Evolutionary conservation across 169 alveolate genomes (phyloP), one percentile per base, ranked within the genome.

Genomic region (Theileria orientalis): DNA sequence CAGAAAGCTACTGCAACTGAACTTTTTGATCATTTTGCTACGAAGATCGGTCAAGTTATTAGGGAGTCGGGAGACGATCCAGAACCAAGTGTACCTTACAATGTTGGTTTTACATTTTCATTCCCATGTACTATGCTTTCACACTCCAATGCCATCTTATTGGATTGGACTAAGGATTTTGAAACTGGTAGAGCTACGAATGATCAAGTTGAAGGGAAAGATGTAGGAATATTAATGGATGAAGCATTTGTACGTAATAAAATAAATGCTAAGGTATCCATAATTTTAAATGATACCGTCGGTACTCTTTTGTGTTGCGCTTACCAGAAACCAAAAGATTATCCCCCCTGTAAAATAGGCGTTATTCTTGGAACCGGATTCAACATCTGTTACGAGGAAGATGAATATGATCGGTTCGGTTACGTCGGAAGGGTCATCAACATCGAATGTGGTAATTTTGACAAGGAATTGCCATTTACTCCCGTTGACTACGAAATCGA

Each of bases 81-180:
- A 21, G 76, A 73, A 40, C 75, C 83, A 59, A 37, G 44, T 29
- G 60, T 30, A n/a, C 83, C 84, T 29, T 75, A 69, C 69, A 57
- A 74, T 19, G 87, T 90, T 41, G 96, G 96, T 16, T 92, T 92
- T 69, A 92, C 96, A 8, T 92, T 91, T 76, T 91, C 95, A 23
- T 92, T 91, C 69, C 96, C 96, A 2, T 92, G 95, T 74, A 84
- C 90, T 3, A 84, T 86, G 72, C 86, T 83, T 40, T 84, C 94
- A 19, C 66, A 83, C 52, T 76, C 75, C 47, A 71, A 74, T 67
- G 90, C 95, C 42, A 74, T 85, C 32, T 76, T 94, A 35, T 70
- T 92, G 47, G 92, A 86, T 70, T 94, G 97, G 97, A 94, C 97
- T n/a, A 94, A 94, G 76, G 97, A 92, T 16, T 93, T 94, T 69